These are phyloP conservation scores for Acanthamoeba lenticulata DNA, from an alignment of 208 protist species.

Conservation along the genomic window DNA sequence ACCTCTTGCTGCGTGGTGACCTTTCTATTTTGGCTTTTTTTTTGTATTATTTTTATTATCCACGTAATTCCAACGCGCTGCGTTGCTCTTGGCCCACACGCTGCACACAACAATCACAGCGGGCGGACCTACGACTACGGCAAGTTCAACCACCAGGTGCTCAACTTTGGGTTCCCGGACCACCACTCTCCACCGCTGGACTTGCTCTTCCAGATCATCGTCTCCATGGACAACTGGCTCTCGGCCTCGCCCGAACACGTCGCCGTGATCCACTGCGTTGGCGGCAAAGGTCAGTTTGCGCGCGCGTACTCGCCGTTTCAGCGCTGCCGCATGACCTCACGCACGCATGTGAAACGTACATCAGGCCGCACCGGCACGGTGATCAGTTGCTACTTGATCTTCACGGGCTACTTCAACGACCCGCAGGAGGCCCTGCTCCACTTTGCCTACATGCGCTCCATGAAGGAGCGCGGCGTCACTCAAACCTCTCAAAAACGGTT, in stretches of 20 bases:
- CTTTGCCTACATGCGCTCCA: conserved; percentile 74
- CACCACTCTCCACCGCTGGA: conserved; percentile 72
- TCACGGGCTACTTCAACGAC: conserved; percentile 68
- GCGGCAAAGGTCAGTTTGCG: neutral
- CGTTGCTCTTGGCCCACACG: neutral
- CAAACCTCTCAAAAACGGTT: conserved; percentile 77
- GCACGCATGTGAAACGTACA: too few relatives aligned
- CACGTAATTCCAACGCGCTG: neutral
- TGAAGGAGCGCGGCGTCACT: conserved; percentile 74
- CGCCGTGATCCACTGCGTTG: conserved; percentile 67
- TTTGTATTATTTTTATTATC: neutral
- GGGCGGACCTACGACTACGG: conserved; percentile 57
- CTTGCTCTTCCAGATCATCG: conserved; percentile 59
- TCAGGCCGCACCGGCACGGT: conserved; percentile 74
- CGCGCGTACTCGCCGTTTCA: too few relatives aligned
- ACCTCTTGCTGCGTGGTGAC: neutral
- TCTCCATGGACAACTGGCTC: conserved; percentile 63
- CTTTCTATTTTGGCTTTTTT: neutral
- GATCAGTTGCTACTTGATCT: conserved; percentile 75
- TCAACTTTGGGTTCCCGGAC: conserved; percentile 71
- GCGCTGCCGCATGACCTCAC: too few relatives aligned
- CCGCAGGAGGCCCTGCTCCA: conserved; percentile 60
- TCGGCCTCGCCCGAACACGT: conserved; percentile 36
- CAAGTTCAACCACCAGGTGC: conserved; percentile 69
- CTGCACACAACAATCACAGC: neutral